Percentiles rank a stretch among this genome's conserved stretches.
phyloP scores from a whole-genome alignment of 495 filamentous ascomycete genomes.

The Evernia prunastri region DNA sequence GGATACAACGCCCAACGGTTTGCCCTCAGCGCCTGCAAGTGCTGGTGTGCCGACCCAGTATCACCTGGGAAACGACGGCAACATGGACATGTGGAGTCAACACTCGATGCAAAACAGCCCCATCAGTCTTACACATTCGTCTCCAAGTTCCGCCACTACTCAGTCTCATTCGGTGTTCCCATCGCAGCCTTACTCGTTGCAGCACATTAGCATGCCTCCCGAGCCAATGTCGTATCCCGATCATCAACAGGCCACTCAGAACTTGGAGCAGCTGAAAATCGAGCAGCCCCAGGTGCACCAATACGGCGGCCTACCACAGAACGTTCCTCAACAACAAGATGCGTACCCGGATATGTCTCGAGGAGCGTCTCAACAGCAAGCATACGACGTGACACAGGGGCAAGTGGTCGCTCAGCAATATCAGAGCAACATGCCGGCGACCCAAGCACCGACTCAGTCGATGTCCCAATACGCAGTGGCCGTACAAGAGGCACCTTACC shows the following conservation, averaged over 20 bases:
- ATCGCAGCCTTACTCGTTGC: slow-evolving; percentile 9
- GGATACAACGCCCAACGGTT: slow-evolving; percentile 3
- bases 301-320: slow-evolving; percentile 7
- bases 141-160: slow-evolving; percentile 7
- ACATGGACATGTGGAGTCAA: slow-evolving; percentile 11
- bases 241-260: not conserved
- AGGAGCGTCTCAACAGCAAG: slow-evolving; percentile 15
- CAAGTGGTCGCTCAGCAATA: slow-evolving; percentile 14
- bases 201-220: slow-evolving; percentile 1
- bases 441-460: slow-evolving; percentile 15
- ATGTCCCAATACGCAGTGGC: slow-evolving; percentile 14
- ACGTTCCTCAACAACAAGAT: slow-evolving; percentile 6
- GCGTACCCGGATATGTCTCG: slow-evolving; percentile 12
- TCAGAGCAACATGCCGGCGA: slow-evolving; percentile 13
- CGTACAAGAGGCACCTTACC: slow-evolving; percentile 12
- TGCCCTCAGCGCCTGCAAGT: slow-evolving; percentile 1
- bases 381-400: slow-evolving; percentile 8
- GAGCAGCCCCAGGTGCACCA: slow-evolving; percentile 10
- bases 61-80: slow-evolving; percentile 2
- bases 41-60: slow-evolving; percentile 1
- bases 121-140: slow-evolving; percentile 8
- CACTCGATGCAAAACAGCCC: slow-evolving; percentile 11
- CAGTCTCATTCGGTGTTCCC: slow-evolving; percentile 12
- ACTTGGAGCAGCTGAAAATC: not conserved
- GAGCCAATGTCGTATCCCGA: slow-evolving; percentile 13